These are phyloP conservation scores for Trichophyton rubrum DNA, from an alignment of 2,329 filamentous ascomycete genomes.

Conservation along the genomic window DNA sequence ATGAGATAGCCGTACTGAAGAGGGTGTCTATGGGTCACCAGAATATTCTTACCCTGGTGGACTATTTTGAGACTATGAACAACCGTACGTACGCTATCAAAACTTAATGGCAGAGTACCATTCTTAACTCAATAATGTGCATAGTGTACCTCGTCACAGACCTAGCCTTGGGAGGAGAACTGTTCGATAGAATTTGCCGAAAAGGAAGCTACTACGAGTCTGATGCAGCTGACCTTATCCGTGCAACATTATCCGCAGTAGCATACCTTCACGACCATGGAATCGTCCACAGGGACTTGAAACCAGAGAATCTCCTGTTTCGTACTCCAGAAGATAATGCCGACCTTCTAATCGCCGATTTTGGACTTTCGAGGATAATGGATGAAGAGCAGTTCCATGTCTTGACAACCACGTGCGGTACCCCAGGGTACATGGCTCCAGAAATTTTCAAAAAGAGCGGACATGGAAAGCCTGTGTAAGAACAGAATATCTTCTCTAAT, in stretches of 20 bases:
- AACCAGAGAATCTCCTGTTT: constrained; percentile 94
- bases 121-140: no score
- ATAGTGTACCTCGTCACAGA: constrained; percentile 90
- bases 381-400: constrained; percentile 98
- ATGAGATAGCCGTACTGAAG: constrained; percentile 95
- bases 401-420: constrained; percentile 92
- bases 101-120: no score
- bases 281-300: constrained; percentile 94
- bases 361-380: constrained; percentile 93
- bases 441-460: constrained; percentile 99
- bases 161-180: constrained; percentile 85
- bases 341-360: constrained; percentile 92
- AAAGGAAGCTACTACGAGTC: constrained; percentile 98
- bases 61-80: constrained; percentile 99
- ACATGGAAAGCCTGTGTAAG: constrained; percentile 85
- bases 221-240: constrained; percentile 88
- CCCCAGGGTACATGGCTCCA: constrained; percentile 96
- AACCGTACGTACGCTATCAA: constrained; percentile 46
- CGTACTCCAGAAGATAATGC: constrained; percentile 95
- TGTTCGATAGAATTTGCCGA: constrained; percentile 96
- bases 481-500: background rate
- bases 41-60: constrained; percentile 93
- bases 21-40: constrained; percentile 98
- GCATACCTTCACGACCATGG: constrained; percentile 97
- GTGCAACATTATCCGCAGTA: constrained; percentile 89